These are phyloP conservation scores for Verticillium isaacii DNA, from an alignment of 2,329 filamentous ascomycete species.

Conservation along the genomic window DNA sequence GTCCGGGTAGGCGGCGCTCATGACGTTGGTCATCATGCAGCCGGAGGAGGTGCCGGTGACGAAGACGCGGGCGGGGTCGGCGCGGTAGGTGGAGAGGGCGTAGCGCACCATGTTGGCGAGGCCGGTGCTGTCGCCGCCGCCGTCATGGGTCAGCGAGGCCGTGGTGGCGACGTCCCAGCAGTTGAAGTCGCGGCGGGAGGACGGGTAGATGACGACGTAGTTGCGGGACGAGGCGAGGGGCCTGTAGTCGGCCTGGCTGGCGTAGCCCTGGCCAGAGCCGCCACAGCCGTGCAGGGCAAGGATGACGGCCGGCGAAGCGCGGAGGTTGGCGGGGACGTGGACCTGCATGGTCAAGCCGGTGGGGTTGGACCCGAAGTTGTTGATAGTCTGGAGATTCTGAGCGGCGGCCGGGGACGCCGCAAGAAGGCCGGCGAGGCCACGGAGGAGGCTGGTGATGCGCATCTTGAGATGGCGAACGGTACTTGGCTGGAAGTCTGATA, in stretches of 20 bases:
- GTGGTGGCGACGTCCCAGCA: conserved; percentile 49
- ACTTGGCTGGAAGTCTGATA: background rate
- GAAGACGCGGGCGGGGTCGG: conserved; percentile 37
- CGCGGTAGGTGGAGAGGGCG: conserved; percentile 37
- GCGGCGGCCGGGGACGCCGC: background rate
- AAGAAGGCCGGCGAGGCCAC: background rate
- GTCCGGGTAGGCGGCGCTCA: conserved; percentile 27
- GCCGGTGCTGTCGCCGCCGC: conserved; percentile 40
- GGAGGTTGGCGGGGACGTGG: conserved; percentile 6
- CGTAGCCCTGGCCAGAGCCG: conserved; percentile 8
- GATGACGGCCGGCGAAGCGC: conserved; percentile 6
- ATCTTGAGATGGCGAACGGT: background rate
- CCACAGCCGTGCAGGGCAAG: conserved; percentile 13
- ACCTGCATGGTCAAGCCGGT: conserved; percentile 11
- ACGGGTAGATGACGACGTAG: conserved; percentile 35
- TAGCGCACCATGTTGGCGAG: conserved; percentile 48
- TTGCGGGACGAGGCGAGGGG: conserved; percentile 34
- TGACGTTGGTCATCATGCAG: conserved; percentile 30
- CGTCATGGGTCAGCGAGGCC: conserved; percentile 38
- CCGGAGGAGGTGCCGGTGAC: conserved; percentile 34
- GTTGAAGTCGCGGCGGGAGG: conserved; percentile 15
- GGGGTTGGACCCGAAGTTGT: conserved; percentile 10
- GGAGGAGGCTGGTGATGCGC: background rate
- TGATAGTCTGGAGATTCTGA: conserved; percentile 5
- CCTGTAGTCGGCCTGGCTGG: conserved; percentile 6